These are phyloP conservation scores for Candida gorgasii DNA, from an alignment of 805 yeast species.

Conservation along the genomic window DNA sequence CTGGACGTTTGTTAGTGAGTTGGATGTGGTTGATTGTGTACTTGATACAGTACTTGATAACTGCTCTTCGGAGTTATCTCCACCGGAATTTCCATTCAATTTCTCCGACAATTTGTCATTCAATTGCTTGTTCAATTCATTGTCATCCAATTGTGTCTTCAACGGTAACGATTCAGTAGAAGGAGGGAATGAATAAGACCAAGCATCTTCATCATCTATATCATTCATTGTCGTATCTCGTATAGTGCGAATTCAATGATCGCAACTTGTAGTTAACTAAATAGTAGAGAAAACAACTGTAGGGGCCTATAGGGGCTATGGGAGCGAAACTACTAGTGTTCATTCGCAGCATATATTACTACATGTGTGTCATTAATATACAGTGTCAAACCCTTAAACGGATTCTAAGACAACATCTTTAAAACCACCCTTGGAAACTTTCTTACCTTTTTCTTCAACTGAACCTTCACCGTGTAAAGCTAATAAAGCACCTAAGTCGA, in stretches of 20 bases:
- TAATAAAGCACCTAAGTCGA: conserved; percentile 94
- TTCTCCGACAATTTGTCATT: not conserved
- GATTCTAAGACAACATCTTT: conserved; percentile 98
- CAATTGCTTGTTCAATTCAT: not conserved
- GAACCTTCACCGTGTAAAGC: conserved; percentile 96
- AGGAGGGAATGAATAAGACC: conserved; percentile 43
- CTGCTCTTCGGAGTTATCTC: too few relatives aligned
- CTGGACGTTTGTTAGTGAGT: not conserved
- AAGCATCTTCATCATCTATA: conserved; percentile 36
- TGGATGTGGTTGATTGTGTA: not conserved
- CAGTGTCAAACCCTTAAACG: conserved; percentile 54
- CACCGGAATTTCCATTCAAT: not conserved
- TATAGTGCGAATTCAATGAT: conserved; percentile 1
- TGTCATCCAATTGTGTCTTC: not conserved
- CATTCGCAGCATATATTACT: conserved; percentile 5
- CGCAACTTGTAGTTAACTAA: not conserved
- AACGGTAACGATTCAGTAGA: conserved; percentile 32
- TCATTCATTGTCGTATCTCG: conserved; percentile 10
- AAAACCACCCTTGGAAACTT: conserved; percentile 91
- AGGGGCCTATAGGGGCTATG: too few relatives aligned
- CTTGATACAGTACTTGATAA: too few relatives aligned
- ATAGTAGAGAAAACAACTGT: too few relatives aligned
- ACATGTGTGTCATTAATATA: conserved; percentile 6
- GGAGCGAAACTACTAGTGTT: too few relatives aligned
- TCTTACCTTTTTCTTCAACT: conserved; percentile 93